Percentiles rank a stretch among this genome's conserved stretches.
phyloP scores from a whole-genome alignment of 148 eudicot species.

The Tetragonia tetragonoides region DNA sequence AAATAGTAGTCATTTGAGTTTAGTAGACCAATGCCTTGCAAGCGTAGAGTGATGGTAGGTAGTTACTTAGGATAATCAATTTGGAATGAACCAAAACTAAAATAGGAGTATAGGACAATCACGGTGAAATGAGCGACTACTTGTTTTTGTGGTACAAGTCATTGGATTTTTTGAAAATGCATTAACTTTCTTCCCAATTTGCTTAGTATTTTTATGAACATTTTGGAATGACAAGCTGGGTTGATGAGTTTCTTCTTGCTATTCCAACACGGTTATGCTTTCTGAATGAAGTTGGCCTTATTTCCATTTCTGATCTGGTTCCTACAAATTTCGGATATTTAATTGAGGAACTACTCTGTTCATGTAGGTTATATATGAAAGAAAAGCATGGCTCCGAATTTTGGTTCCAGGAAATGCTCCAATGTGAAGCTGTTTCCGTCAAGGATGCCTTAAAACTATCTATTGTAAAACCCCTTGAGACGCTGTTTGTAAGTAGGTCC shows the following conservation, averaged over 20 bases:
- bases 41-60: no score
- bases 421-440: constrained; percentile 44
- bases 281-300: neutral
- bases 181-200: neutral
- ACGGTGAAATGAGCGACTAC: no score
- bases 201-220: neutral
- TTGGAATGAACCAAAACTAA: no score
- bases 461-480: constrained; percentile 55
- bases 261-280: neutral
- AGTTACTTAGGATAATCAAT: no score
- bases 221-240: neutral
- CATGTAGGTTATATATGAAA: constrained; percentile 55
- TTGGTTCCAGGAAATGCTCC: constrained; percentile 64
- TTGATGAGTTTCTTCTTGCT: neutral
- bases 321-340: neutral
- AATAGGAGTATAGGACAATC: no score
- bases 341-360: constrained; percentile 8
- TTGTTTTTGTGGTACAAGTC: neutral
- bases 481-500: constrained; percentile 48
- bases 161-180: neutral
- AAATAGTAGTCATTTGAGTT: no score
- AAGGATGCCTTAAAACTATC: constrained; percentile 72
- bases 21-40: no score
- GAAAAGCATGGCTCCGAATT: constrained; percentile 57
- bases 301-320: neutral